phyloP scores from a whole-genome alignment of 176 grass and related monocot genomes.

The Phragmites australis region DNA sequence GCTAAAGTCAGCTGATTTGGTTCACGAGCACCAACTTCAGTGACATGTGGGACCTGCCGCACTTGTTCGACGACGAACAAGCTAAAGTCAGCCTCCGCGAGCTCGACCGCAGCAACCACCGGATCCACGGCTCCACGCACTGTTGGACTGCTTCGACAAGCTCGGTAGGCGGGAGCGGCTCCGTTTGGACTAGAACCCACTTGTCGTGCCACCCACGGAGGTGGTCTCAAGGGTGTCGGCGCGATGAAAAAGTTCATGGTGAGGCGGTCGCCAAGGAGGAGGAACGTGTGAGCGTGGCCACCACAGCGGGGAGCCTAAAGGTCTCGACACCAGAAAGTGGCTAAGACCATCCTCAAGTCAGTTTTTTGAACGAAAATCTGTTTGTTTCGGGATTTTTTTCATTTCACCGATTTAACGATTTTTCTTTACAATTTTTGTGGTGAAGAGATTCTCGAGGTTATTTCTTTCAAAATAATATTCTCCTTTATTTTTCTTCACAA shows the following conservation, averaged over 20 bases:
- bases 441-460: too few species aligned
- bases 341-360: too few species aligned
- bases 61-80: conserved; percentile 57
- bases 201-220: conserved; percentile 60
- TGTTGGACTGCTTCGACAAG: conserved; percentile 72
- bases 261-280: conserved; percentile 55
- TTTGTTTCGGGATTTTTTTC: too few species aligned
- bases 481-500: too few species aligned
- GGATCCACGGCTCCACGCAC: conserved; percentile 64
- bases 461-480: too few species aligned
- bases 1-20: too few species aligned
- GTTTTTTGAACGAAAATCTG: too few species aligned
- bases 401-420: too few species aligned
- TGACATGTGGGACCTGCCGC: conserved; percentile 68
- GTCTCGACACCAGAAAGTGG: conserved; percentile 49
- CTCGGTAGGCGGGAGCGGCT: conserved; percentile 57
- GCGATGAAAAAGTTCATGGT: conserved; percentile 71
- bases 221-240: conserved; percentile 46
- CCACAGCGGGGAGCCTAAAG: conserved; percentile 36
- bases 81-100: conserved; percentile 62
- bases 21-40: conserved; percentile 93
- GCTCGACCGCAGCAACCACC: conserved; percentile 95
- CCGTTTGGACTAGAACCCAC: conserved; percentile 77
- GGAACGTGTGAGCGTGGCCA: neutral
- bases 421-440: too few species aligned